These are phyloP conservation scores for Boechera divaricarpa DNA, from an alignment of 345 rosid genomes.

Conservation along the genomic window DNA sequence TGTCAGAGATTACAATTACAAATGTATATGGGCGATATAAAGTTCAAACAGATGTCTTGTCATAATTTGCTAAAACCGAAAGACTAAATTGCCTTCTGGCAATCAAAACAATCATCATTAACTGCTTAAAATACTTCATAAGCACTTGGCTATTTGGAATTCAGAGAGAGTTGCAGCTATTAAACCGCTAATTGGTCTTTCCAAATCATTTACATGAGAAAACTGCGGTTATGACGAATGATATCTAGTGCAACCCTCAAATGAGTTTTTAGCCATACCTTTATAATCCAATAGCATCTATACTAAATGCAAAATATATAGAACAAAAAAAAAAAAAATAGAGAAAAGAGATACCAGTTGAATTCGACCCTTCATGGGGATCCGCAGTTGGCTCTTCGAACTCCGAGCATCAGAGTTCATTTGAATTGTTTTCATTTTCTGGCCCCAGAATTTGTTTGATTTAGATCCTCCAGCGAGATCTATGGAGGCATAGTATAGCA, in stretches of 20 bases:
- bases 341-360: constrained; percentile 66
- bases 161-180: background rate
- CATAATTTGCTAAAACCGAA: background rate
- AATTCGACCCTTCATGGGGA: constrained; percentile 95
- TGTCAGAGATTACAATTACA: constrained; percentile 1
- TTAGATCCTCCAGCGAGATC: constrained; percentile 69
- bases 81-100: constrained; percentile 3
- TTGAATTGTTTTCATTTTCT: constrained; percentile 56
- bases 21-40: background rate
- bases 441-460: constrained; percentile 58
- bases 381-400: constrained; percentile 66
- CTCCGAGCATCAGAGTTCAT: constrained; percentile 67
- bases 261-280: background rate
- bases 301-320: constrained; percentile 9
- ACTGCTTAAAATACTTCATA: background rate
- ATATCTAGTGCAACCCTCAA: background rate
- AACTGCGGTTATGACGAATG: background rate
- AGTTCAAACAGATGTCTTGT: background rate
- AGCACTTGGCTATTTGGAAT: background rate
- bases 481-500: constrained; percentile 83
- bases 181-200: background rate
- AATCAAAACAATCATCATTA: background rate
- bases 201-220: background rate
- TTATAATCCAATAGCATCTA: constrained; percentile 1
- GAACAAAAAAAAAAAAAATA: constrained; percentile 8